Evolutionary conservation across 768 basidiomycete species (phyloP).

Genomic region (Boletales sp.): DNA sequence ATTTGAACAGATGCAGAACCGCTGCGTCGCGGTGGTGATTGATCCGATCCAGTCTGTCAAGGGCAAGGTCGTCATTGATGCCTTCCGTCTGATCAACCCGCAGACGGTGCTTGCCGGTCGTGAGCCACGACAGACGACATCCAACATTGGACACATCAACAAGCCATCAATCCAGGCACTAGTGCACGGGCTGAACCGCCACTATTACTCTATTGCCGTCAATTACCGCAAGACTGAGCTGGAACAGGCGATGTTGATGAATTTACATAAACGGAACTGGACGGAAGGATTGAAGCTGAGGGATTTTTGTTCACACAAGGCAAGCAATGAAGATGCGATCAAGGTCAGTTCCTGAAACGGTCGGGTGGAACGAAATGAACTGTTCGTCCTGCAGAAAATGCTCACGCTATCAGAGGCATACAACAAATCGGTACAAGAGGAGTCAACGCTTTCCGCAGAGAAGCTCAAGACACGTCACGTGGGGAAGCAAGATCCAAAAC

Average conservation of each 20-base stretch:
- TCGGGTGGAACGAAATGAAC: slow-evolving; percentile 16
- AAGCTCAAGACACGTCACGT: slow-evolving; percentile 97
- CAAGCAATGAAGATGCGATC: slow-evolving; percentile 88
- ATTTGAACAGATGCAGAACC: slow-evolving; percentile 89
- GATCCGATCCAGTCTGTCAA: slow-evolving; percentile 99
- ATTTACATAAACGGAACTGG: slow-evolving; percentile 98
- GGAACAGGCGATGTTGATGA: slow-evolving; percentile 98
- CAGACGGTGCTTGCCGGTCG: slow-evolving; percentile 85
- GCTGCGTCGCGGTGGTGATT: slow-evolving; percentile 95
- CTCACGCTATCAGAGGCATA: slow-evolving; percentile 88
- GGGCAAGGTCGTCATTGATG: slow-evolving; percentile 98
- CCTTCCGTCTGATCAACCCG: slow-evolving; percentile 95
- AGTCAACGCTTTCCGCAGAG: slow-evolving; percentile 89
- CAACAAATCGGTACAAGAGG: slow-evolving; percentile 97
- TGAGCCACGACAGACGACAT: slow-evolving; percentile 95
- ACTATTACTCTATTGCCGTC: slow-evolving; percentile 97
- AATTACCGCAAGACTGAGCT: slow-evolving; percentile 98
- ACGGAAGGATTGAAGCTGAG: slow-evolving; percentile 92
- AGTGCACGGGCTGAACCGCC: slow-evolving; percentile 95
- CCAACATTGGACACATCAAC: slow-evolving; percentile 97
- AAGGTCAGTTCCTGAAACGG: slow-evolving; percentile 57
- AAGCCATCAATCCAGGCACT: slow-evolving; percentile 99
- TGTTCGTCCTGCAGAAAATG: slow-evolving; percentile 53
- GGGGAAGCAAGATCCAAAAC: slow-evolving; percentile 96
- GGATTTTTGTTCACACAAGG: slow-evolving; percentile 87